These are phyloP conservation scores for Pichia sp. DNA, from an alignment of 1,139 yeast genomes.

Conservation along the genomic window DNA sequence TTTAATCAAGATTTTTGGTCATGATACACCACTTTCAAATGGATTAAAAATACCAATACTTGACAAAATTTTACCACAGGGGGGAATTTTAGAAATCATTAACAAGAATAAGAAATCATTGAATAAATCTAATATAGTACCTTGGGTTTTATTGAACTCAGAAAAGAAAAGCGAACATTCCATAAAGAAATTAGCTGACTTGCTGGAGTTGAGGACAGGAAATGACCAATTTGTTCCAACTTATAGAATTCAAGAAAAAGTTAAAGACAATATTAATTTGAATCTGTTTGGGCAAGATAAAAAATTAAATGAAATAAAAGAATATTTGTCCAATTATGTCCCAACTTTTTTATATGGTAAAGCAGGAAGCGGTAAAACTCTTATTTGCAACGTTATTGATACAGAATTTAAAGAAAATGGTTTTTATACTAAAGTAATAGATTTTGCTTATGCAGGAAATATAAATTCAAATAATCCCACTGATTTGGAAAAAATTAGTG, in stretches of 20 bases:
- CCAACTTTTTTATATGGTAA: constrained; percentile 66
- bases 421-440: constrained; percentile 31
- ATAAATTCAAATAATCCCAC: not conserved
- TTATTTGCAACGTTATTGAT: constrained; percentile 42
- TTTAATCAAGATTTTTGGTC: constrained; percentile 4
- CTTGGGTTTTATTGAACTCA: constrained; percentile 1
- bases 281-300: constrained; percentile 55
- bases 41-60: constrained; percentile 43
- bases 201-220: constrained; percentile 32
- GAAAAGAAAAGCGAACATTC: not conserved
- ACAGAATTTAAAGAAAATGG: constrained; percentile 35
- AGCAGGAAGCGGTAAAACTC: constrained; percentile 77
- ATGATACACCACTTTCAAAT: constrained; percentile 39
- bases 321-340: constrained; percentile 43
- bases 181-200: not conserved
- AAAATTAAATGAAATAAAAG: constrained; percentile 36
- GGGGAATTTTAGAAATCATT: constrained; percentile 45
- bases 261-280: not conserved
- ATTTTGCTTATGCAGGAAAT: constrained; percentile 19
- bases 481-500: not conserved
- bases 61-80: constrained; percentile 45
- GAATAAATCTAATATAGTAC: not conserved
- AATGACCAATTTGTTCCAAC: constrained; percentile 43
- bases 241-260: constrained; percentile 36
- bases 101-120: constrained; percentile 6